Percentiles rank a stretch among this genome's conserved stretches.
These are phyloP conservation scores for Pseudonitzschia multistriata DNA, from an alignment of 108 stramenopile species.

Conservation along the genomic window DNA sequence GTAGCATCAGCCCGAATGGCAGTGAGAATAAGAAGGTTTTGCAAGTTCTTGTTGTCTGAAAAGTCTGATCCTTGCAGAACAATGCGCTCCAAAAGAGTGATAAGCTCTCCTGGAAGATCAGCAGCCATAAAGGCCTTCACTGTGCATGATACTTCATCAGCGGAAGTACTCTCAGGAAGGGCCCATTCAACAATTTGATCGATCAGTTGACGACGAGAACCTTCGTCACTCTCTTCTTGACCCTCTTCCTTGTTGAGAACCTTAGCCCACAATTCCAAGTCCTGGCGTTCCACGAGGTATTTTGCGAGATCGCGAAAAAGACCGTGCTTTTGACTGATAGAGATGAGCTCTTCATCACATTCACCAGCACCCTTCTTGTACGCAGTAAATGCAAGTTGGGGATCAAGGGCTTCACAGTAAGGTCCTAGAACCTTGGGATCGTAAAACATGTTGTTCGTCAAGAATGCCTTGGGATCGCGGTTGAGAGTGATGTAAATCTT, in stretches of 20 bases:
- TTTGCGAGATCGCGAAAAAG: slow-evolving; percentile 98
- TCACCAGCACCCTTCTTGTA: slow-evolving; percentile 98
- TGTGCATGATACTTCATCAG: slow-evolving; percentile 98
- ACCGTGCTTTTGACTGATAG: slow-evolving; percentile 93
- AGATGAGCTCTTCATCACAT: slow-evolving; percentile 98
- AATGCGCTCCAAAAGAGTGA: slow-evolving; percentile 98
- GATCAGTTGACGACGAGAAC: slow-evolving; percentile 90
- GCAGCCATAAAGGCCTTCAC: slow-evolving; percentile 99
- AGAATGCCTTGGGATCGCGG: slow-evolving; percentile 96
- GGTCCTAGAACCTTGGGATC: slow-evolving; percentile 98
- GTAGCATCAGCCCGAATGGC: slow-evolving; percentile 95
- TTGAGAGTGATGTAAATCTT: slow-evolving; percentile 99
- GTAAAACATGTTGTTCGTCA: slow-evolving; percentile 99
- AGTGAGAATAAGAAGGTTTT: slow-evolving; percentile 99
- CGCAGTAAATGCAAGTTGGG: slow-evolving; percentile 97
- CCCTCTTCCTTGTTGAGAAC: slow-evolving; percentile 88
- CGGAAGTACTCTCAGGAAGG: slow-evolving; percentile 96
- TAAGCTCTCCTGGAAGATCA: slow-evolving; percentile 97
- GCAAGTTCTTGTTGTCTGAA: slow-evolving; percentile 98
- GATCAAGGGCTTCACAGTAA: slow-evolving; percentile 99
- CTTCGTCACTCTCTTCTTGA: slow-evolving; percentile 57
- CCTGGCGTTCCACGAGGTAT: slow-evolving; percentile 98
- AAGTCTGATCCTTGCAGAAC: slow-evolving; percentile 99
- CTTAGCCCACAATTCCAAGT: slow-evolving; percentile 97
- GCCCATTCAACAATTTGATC: slow-evolving; percentile 99